A percentile compares a stretch with the other conserved stretches of the same genome.
Evolutionary conservation across 495 filamentous ascomycete genomes (phyloP).

Genomic region (Alectoria sarmentosa): DNA sequence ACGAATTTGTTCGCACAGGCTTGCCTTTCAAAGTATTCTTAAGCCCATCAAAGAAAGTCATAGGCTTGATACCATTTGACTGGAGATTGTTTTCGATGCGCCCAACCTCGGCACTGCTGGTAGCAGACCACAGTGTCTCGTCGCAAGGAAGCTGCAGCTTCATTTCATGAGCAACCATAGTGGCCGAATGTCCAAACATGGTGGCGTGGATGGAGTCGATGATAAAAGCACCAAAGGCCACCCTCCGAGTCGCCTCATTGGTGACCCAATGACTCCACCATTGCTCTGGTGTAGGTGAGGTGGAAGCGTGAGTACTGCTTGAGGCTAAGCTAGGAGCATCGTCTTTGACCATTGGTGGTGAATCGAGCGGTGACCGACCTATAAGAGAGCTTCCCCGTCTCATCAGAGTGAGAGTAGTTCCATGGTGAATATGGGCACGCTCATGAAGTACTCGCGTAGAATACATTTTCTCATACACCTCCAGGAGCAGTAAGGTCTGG

Average conservation of each 20-base stretch:
- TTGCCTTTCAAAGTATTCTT: constrained; percentile 86
- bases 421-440: constrained; percentile 94
- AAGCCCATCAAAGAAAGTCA: constrained; percentile 84
- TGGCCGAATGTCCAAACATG: constrained; percentile 96
- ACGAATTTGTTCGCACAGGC: constrained; percentile 84
- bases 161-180: constrained; percentile 97
- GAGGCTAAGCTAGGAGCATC: constrained; percentile 44
- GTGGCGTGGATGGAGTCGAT: constrained; percentile 94
- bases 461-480: constrained; percentile 96
- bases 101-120: constrained; percentile 79
- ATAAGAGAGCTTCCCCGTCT: constrained; percentile 86
- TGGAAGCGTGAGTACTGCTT: constrained; percentile 52
- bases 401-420: constrained; percentile 93
- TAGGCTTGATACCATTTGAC: constrained; percentile 76
- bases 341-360: constrained; percentile 73
- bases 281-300: constrained; percentile 66
- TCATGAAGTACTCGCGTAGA: constrained; percentile 87
- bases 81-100: constrained; percentile 76
- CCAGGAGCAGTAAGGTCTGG: constrained; percentile 81
- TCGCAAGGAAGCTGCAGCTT: constrained; percentile 88
- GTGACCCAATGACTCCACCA: constrained; percentile 98
- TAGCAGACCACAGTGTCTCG: constrained; percentile 89
- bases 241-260: constrained; percentile 81
- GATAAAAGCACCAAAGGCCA: constrained; percentile 91
- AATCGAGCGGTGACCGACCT: constrained; percentile 80